Conservation (phyloP, 1,139 yeast species). For the Fermentozyma sake region DNA sequence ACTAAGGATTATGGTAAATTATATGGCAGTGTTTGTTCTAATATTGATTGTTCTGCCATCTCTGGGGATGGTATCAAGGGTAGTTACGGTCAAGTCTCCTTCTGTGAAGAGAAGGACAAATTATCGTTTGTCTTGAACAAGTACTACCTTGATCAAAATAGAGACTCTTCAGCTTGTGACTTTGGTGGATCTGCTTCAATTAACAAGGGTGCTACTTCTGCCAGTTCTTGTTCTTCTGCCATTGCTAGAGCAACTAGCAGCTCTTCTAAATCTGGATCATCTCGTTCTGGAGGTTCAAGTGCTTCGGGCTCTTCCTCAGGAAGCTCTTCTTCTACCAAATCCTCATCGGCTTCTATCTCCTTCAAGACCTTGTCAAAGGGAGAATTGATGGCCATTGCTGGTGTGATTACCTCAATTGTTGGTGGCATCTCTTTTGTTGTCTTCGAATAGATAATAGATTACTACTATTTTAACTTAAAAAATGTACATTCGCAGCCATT, state of each 20-base stretch:
- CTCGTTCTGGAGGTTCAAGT: slow-evolving; percentile 31
- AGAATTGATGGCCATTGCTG: slow-evolving; percentile 28
- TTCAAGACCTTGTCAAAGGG: slow-evolving; percentile 24
- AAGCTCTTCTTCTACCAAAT: slow-evolving; percentile 17
- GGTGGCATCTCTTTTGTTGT: slow-evolving; percentile 38
- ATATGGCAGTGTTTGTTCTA: slow-evolving; percentile 30
- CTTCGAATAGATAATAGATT: slow-evolving; percentile 22
- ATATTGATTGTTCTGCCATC: slow-evolving; percentile 35
- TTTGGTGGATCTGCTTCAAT: slow-evolving; percentile 39
- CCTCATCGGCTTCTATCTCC: slow-evolving; percentile 19
- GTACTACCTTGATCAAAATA: slow-evolving; percentile 32
- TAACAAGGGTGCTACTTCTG: slow-evolving; percentile 21
- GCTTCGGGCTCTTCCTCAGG: slow-evolving; percentile 20
- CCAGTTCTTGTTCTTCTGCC: slow-evolving; percentile 29
- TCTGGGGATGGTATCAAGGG: slow-evolving; percentile 34
- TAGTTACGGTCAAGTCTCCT: slow-evolving; percentile 38
- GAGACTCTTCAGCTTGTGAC: slow-evolving; percentile 32
- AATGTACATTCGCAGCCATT: too few relatives aligned
- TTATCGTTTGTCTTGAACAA: slow-evolving; percentile 38
- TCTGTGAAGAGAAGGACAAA: slow-evolving; percentile 35
- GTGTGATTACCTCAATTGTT: slow-evolving; percentile 30
- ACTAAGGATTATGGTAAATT: slow-evolving; percentile 31
- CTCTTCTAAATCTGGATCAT: slow-evolving; percentile 15
- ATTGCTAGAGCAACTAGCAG: slow-evolving; percentile 20
- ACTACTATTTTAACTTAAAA: too few relatives aligned